A percentile compares a stretch with the other conserved stretches of the same genome.
Conservation (phyloP, 2,329 filamentous ascomycete species). For the Trichoderma oligosporum region DNA sequence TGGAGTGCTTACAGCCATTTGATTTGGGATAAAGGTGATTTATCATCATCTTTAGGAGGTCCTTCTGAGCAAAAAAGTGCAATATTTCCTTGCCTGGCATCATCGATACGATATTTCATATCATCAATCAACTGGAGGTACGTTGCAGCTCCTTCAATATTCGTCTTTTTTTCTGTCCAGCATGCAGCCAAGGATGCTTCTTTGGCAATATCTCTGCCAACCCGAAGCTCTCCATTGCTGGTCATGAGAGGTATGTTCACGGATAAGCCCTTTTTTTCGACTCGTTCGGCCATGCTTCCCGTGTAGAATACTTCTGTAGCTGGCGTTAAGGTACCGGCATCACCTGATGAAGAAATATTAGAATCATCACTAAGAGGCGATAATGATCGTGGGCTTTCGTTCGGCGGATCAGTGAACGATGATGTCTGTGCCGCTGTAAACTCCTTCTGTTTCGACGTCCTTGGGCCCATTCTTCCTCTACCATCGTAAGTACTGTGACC, state of each 20-base stretch:
- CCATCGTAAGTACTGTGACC: too few species aligned
- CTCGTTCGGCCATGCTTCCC: not conserved
- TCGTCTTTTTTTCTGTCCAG: not conserved
- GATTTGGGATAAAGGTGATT: not conserved
- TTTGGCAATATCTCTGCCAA: not conserved
- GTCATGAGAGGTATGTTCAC: not conserved
- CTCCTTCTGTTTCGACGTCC: too few species aligned
- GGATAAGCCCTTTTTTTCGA: not conserved
- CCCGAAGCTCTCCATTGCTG: not conserved
- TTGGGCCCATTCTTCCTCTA: too few species aligned
- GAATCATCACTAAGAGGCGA: not conserved
- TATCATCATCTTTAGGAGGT: not conserved
- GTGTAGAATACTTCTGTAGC: not conserved
- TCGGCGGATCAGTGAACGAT: too few species aligned
- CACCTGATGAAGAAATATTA: not conserved
- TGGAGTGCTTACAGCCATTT: slow-evolving; percentile 7
- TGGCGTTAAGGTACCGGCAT: too few species aligned
- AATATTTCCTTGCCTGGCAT: not conserved
- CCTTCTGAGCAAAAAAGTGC: not conserved
- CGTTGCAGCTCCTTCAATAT: not conserved
- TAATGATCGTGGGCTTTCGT: not conserved
- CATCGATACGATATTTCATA: not conserved
- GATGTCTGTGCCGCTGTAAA: not conserved
- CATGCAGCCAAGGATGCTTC: not conserved
- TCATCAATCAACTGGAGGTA: not conserved